Evolutionary conservation across 75 land plant genomes (phyloP).

Genomic region (Sequoiadendron giganteum): DNA sequence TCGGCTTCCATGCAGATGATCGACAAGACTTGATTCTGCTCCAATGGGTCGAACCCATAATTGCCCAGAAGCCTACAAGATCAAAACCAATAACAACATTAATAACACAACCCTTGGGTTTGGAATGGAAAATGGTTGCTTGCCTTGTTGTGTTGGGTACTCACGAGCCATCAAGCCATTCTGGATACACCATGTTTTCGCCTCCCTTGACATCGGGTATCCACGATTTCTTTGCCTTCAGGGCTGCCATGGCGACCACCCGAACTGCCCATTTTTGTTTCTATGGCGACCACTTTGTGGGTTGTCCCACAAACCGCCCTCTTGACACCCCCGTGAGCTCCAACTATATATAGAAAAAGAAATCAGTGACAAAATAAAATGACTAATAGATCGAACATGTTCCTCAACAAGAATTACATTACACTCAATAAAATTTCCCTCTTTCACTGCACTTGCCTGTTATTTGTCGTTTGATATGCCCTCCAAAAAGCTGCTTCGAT

Average conservation of each 20-base stretch:
- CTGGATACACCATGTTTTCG: conserved; percentile 76
- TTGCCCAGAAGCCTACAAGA: conserved; percentile 82
- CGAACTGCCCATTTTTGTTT: too few relatives aligned
- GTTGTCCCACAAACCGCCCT: too few relatives aligned
- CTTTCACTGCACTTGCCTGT: too few relatives aligned
- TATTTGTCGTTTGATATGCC: too few relatives aligned
- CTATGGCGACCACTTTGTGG: background rate
- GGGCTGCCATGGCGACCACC: conserved; percentile 52
- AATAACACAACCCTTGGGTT: background rate
- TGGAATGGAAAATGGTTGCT: background rate
- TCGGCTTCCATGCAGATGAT: too few relatives aligned
- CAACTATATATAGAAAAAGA: too few relatives aligned
- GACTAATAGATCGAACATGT: too few relatives aligned
- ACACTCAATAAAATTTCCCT: too few relatives aligned
- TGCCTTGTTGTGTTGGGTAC: background rate
- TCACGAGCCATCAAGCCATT: conserved; percentile 99
- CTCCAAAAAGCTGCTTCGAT: too few relatives aligned
- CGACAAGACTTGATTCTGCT: conserved; percentile 5
- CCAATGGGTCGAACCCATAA: conserved; percentile 93
- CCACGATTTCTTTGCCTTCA: conserved; percentile 85
- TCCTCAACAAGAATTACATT: too few relatives aligned
- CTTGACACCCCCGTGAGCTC: background rate
- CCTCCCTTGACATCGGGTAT: conserved; percentile 79
- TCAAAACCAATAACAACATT: background rate
- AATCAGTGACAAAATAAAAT: too few relatives aligned